These are phyloP conservation scores for Phytophthora cryptogea DNA, from an alignment of 352 stramenopile species.

Conservation along the genomic window DNA sequence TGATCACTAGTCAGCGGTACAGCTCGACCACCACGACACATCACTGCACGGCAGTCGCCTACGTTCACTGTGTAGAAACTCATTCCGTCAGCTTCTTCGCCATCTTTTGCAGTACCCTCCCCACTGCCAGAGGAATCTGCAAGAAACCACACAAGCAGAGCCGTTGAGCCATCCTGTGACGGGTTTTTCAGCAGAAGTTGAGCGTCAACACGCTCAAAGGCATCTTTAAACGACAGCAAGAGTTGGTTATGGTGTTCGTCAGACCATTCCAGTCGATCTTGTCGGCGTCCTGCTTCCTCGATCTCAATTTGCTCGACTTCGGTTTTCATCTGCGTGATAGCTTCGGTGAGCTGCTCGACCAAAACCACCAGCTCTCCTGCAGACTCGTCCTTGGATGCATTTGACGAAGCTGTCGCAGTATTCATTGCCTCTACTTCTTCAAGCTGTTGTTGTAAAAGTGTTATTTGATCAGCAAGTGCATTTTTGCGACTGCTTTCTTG, in stretches of 20 bases:
- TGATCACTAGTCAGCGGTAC: constrained; percentile 59
- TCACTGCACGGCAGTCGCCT: constrained; percentile 65
- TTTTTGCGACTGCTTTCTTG: constrained; percentile 33
- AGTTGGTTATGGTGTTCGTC: constrained; percentile 33
- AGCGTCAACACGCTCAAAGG: constrained; percentile 48
- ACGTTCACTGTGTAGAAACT: constrained; percentile 66
- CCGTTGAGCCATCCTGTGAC: constrained; percentile 53
- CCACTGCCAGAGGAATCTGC: constrained; percentile 6
- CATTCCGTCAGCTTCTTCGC: constrained; percentile 2
- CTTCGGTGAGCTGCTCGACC: constrained; percentile 25
- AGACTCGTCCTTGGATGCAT: constrained; percentile 6
- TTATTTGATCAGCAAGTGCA: constrained; percentile 38
- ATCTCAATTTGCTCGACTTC: constrained; percentile 40
- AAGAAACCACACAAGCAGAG: constrained; percentile 59
- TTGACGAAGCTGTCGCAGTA: not conserved
- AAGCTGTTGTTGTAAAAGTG: constrained; percentile 36
- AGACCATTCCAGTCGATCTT: constrained; percentile 32
- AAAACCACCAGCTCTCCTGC: constrained; percentile 21
- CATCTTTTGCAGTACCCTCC: not conserved
- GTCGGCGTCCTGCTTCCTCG: constrained; percentile 31
- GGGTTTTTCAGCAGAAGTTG: constrained; percentile 52
- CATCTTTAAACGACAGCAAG: constrained; percentile 37
- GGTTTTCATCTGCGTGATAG: constrained; percentile 33
- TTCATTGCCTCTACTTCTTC: constrained; percentile 26
- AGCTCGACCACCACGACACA: constrained; percentile 47